Evolutionary conservation across 148 eudicot species (phyloP).

Genomic region (Nepenthes mirabilis): DNA sequence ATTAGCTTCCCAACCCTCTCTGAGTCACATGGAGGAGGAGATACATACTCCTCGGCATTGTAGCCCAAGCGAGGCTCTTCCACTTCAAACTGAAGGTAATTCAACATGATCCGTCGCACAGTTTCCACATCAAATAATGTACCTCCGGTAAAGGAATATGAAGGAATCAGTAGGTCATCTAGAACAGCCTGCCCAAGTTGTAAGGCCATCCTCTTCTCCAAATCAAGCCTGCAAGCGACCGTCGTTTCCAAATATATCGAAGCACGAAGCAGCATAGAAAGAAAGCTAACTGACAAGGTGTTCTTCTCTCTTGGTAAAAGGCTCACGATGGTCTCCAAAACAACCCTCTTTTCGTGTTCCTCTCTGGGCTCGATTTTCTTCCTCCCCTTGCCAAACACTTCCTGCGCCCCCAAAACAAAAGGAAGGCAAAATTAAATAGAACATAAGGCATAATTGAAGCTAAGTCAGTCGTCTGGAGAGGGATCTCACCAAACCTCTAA

Average conservation of each 20-base stretch:
- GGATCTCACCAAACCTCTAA: constrained; percentile 82
- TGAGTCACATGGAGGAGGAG: constrained; percentile 29
- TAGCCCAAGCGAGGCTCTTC: constrained; percentile 25
- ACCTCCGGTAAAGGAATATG: constrained; percentile 62
- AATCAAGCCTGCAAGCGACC: constrained; percentile 76
- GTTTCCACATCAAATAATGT: constrained; percentile 82
- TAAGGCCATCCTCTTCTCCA: constrained; percentile 78
- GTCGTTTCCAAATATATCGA: constrained; percentile 77
- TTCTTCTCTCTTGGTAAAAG: constrained; percentile 78
- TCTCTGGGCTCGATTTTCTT: constrained; percentile 67
- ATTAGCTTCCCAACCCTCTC: constrained; percentile 73
- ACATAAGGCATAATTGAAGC: neutral
- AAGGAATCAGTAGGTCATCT: constrained; percentile 84
- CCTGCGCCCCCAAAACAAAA: constrained; percentile 32
- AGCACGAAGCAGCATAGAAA: constrained; percentile 77
- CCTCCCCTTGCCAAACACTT: constrained; percentile 54
- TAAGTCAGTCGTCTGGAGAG: constrained; percentile 4
- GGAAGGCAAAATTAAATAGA: neutral
- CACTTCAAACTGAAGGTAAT: constrained; percentile 44
- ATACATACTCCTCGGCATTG: constrained; percentile 18
- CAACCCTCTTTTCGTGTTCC: constrained; percentile 80
- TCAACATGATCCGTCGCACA: constrained; percentile 56
- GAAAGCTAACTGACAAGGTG: constrained; percentile 68
- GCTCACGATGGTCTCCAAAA: constrained; percentile 82
- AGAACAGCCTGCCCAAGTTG: constrained; percentile 78